Evolutionary conservation across 495 filamentous ascomycete species (phyloP).

Genomic region (Cetradonia linearis): DNA sequence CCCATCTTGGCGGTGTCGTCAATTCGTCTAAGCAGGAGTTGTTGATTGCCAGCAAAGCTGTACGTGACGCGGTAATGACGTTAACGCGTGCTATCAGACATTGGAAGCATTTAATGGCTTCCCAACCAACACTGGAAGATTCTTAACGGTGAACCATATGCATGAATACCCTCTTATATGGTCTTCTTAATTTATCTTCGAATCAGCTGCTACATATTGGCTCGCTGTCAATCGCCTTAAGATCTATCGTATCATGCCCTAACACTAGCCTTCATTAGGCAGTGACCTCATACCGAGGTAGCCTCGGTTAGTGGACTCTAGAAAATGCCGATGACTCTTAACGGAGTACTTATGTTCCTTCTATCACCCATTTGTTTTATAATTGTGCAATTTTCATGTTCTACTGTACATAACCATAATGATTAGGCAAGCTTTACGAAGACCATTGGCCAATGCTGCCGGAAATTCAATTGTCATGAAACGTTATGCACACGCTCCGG

Average conservation of each 20-base stretch:
- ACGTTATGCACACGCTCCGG: conserved; percentile 43
- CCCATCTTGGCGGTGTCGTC: conserved; percentile 57
- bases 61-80: conserved; percentile 1
- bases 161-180: neutral
- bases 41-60: neutral
- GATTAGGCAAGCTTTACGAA: conserved; percentile 11
- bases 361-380: neutral
- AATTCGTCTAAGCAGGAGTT: too few species aligned
- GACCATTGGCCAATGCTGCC: conserved; percentile 4
- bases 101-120: neutral
- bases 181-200: too few species aligned
- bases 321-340: neutral
- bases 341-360: neutral
- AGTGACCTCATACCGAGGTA: conserved; percentile 7
- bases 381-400: neutral
- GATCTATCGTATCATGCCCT: neutral
- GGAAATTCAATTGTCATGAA: conserved; percentile 6
- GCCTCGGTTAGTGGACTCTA: conserved; percentile 4
- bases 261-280: neutral
- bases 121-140: neutral
- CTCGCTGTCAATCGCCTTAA: too few species aligned
- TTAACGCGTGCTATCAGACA: neutral
- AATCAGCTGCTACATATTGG: too few species aligned
- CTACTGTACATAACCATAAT: neutral
- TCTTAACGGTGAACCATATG: neutral